Evolutionary conservation across 2,329 filamentous ascomycete species (phyloP).

Genomic region (Juglanconis oblonga): DNA sequence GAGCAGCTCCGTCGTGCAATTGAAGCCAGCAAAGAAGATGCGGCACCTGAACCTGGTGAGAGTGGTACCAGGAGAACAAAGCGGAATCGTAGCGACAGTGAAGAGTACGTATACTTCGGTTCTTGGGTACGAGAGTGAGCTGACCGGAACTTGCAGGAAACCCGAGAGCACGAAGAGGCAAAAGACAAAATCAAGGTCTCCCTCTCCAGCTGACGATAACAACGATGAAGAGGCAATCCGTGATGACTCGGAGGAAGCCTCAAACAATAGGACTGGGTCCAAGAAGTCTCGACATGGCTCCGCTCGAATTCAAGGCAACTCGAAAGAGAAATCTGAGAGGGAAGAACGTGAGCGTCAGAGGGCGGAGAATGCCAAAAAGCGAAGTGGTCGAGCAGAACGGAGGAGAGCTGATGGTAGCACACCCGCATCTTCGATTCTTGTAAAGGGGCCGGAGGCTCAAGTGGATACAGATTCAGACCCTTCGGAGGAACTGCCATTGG

Average conservation of each 20-base stretch:
- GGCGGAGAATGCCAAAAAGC: constrained; percentile 71
- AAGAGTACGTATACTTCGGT: constrained; percentile 68
- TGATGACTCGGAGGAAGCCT: constrained; percentile 72
- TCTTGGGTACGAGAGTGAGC: constrained; percentile 10
- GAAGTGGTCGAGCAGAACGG: constrained; percentile 78
- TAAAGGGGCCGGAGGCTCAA: constrained; percentile 34
- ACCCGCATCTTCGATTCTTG: constrained; percentile 18
- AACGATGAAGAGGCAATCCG: constrained; percentile 42
- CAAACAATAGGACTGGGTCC: constrained; percentile 44
- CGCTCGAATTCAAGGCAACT: constrained; percentile 48
- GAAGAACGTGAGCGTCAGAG: constrained; percentile 74
- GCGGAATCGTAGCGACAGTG: constrained; percentile 82
- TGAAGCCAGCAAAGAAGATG: constrained; percentile 89
- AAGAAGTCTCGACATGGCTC: constrained; percentile 60
- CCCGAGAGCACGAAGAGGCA: constrained; percentile 74
- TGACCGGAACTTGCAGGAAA: constrained; percentile 51
- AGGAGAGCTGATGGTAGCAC: constrained; percentile 74
- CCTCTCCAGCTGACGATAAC: constrained; percentile 52
- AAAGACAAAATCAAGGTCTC: constrained; percentile 75
- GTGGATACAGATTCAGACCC: constrained; percentile 63
- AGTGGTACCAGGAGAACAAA: constrained; percentile 67
- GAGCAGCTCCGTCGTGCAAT: constrained; percentile 85
- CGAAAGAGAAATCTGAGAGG: constrained; percentile 56
- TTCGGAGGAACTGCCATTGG: constrained; percentile 63
- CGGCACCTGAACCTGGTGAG: constrained; percentile 50